phyloP scores from a whole-genome alignment of 116 monocot genomes.

The Cymodocea nodosa region DNA sequence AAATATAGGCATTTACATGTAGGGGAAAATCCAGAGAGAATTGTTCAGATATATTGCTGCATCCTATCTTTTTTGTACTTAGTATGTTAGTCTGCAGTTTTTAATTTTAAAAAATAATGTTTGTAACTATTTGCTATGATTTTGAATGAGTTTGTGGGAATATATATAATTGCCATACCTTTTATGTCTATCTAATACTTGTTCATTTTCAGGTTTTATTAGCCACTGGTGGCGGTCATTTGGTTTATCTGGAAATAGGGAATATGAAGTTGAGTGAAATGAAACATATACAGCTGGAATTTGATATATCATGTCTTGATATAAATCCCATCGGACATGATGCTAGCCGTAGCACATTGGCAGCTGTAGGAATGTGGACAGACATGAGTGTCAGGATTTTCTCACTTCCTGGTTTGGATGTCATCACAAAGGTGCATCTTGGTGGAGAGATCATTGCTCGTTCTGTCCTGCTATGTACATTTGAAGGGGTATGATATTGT shows the following conservation, averaged over 20 bases:
- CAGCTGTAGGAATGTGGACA: constrained; percentile 99
- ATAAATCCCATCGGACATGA: constrained; percentile 89
- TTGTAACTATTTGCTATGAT: no score
- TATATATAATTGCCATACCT: neutral
- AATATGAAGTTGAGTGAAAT: constrained; percentile 63
- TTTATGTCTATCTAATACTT: no score
- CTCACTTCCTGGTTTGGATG: constrained; percentile 74
- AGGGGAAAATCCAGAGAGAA: no score
- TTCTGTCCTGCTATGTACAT: constrained; percentile 81
- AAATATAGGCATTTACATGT: no score
- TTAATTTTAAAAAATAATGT: no score
- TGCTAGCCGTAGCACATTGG: constrained; percentile 46
- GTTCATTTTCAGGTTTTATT: constrained; percentile 52
- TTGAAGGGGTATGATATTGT: constrained; percentile 70
- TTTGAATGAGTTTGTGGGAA: no score
- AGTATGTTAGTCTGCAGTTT: no score
- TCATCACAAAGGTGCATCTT: constrained; percentile 63
- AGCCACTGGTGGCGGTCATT: constrained; percentile 92
- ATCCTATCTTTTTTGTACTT: no score
- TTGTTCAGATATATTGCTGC: no score
- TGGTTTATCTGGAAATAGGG: constrained; percentile 90
- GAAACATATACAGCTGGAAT: constrained; percentile 69
- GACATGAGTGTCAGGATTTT: constrained; percentile 92
- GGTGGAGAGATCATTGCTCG: constrained; percentile 98
- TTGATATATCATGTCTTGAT: constrained; percentile 95